phyloP scores from a whole-genome alignment of 2,329 filamentous ascomycete species.

The Cladophialophora bantiana region DNA sequence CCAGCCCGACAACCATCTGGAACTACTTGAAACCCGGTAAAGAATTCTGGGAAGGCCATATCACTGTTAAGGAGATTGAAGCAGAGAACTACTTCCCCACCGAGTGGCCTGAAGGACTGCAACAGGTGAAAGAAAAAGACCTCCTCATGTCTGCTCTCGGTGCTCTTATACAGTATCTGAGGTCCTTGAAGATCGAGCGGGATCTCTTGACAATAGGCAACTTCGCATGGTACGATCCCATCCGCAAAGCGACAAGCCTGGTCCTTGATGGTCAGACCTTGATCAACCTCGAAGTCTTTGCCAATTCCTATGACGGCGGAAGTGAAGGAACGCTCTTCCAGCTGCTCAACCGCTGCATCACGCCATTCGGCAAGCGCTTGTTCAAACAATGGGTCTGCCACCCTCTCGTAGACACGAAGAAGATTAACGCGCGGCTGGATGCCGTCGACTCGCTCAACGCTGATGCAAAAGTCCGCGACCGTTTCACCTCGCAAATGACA shows the following conservation, averaged over 20 bases:
- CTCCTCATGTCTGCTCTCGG: constrained; percentile 89
- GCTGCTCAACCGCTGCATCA: constrained; percentile 91
- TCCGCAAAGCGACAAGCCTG: constrained; percentile 85
- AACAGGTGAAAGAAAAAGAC: constrained; percentile 77
- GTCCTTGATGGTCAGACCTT: constrained; percentile 94
- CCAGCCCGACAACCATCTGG: constrained; percentile 90
- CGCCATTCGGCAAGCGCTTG: constrained; percentile 94
- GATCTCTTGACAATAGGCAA: constrained; percentile 88
- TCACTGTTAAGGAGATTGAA: constrained; percentile 80
- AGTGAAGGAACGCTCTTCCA: constrained; percentile 85
- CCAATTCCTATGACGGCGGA: constrained; percentile 88
- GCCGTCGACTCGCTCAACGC: constrained; percentile 92
- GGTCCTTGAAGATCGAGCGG: constrained; percentile 84
- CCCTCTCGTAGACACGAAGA: constrained; percentile 81
- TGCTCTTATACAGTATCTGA: constrained; percentile 84
- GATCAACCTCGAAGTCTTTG: constrained; percentile 96
- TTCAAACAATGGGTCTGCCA: constrained; percentile 98
- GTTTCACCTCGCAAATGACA: constrained; percentile 84
- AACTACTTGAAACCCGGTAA: constrained; percentile 85
- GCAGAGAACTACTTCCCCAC: constrained; percentile 80
- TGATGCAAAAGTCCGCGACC: constrained; percentile 79
- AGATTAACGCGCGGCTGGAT: constrained; percentile 92
- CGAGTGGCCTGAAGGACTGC: constrained; percentile 79
- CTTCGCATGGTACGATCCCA: constrained; percentile 90
- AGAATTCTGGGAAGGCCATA: constrained; percentile 91